Evolutionary conservation across 805 yeast genomes (phyloP).

Genomic region (Groenewaldozyma salmanticensis): DNA sequence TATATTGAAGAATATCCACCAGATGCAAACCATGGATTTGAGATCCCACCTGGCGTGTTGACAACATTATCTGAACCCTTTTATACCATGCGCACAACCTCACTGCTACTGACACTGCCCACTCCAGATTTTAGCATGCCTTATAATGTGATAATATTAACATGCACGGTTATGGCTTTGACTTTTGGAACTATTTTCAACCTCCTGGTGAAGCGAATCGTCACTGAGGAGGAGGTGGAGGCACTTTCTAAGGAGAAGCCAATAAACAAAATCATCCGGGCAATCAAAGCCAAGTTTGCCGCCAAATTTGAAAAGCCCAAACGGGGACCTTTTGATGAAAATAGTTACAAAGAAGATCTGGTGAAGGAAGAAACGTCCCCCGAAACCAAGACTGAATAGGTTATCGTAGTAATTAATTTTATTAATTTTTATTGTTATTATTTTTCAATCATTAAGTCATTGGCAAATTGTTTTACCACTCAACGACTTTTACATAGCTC

Average conservation of each 20-base stretch:
- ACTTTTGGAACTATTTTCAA: constrained; percentile 84
- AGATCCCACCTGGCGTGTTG: constrained; percentile 82
- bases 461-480: constrained; percentile 1
- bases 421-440: not conserved
- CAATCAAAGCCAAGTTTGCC: not conserved
- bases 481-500: constrained; percentile 10
- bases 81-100: constrained; percentile 55
- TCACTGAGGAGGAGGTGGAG: constrained; percentile 55
- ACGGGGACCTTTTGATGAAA: constrained; percentile 11
- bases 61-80: constrained; percentile 35
- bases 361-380: not conserved
- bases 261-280: constrained; percentile 1
- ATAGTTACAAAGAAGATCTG: not conserved
- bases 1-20: constrained; percentile 95
- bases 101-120: constrained; percentile 78
- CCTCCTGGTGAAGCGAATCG: constrained; percentile 59
- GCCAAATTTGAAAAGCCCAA: constrained; percentile 6
- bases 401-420: not conserved
- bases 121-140: constrained; percentile 99
- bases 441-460: constrained; percentile 2
- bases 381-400: not conserved
- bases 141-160: constrained; percentile 86
- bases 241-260: constrained; percentile 6
- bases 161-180: constrained; percentile 88
- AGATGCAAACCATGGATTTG: constrained; percentile 97